Conservation (phyloP, 2,329 filamentous ascomycete genomes). For the Tolypocladium ovalisporum region DNA sequence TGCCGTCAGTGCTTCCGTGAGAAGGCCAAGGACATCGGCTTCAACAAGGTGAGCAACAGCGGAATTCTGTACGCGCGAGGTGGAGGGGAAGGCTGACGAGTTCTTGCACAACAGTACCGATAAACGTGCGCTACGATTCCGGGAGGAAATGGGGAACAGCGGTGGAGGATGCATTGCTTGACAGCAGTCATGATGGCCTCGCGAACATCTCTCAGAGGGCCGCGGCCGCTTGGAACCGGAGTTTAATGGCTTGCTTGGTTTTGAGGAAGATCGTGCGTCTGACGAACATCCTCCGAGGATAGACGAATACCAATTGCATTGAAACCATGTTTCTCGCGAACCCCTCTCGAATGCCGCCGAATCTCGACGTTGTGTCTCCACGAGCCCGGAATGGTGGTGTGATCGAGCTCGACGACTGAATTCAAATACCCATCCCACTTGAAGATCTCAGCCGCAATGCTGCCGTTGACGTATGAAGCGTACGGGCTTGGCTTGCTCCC, state of each 20-base stretch:
- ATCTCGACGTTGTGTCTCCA: not conserved
- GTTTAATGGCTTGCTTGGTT: slow-evolving; percentile 34
- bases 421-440: not conserved
- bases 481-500: not conserved
- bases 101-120: slow-evolving; percentile 20
- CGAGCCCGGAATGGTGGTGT: not conserved
- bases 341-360: not conserved
- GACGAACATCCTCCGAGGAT: slow-evolving; percentile 30
- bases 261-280: slow-evolving; percentile 30
- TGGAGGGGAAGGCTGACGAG: slow-evolving; percentile 6
- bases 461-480: not conserved
- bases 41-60: slow-evolving; percentile 49
- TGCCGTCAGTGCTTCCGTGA: slow-evolving; percentile 73
- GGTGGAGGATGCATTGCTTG: slow-evolving; percentile 13
- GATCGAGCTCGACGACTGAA: not conserved
- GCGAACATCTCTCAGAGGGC: slow-evolving; percentile 27
- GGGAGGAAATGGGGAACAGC: slow-evolving; percentile 7
- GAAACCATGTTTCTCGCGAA: slow-evolving; percentile 9
- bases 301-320: slow-evolving; percentile 32
- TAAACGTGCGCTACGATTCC: slow-evolving; percentile 16
- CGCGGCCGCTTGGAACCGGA: slow-evolving; percentile 34
- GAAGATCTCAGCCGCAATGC: not conserved
- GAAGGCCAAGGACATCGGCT: slow-evolving; percentile 62
- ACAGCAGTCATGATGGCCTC: slow-evolving; percentile 16
- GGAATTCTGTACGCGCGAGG: not conserved